A percentile compares a stretch with the other conserved stretches of the same genome.
phyloP scores from a whole-genome alignment of 202 grass and related monocot species.

The Digitaria exilis region DNA sequence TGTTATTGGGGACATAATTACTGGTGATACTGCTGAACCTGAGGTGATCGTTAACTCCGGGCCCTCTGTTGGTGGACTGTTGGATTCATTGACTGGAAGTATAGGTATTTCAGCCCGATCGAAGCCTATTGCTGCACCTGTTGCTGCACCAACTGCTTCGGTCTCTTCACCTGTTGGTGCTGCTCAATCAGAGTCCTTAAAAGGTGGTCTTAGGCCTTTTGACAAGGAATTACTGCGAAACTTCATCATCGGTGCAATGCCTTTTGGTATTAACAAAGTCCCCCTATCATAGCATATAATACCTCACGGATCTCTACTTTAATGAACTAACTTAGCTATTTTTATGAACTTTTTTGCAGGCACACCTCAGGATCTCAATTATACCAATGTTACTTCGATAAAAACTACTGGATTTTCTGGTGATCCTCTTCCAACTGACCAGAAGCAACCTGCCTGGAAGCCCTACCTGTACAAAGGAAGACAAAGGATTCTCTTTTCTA shows the following conservation, averaged over 20 bases:
- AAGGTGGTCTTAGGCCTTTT: slow-evolving; percentile 68
- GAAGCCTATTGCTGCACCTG: slow-evolving; percentile 69
- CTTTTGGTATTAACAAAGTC: slow-evolving; percentile 68
- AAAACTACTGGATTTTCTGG: slow-evolving; percentile 73
- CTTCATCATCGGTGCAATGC: slow-evolving; percentile 89
- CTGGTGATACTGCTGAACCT: slow-evolving; percentile 71
- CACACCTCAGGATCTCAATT: slow-evolving; percentile 91
- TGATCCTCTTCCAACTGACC: slow-evolving; percentile 68
- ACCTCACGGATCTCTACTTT: slow-evolving; percentile 8
- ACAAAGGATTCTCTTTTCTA: slow-evolving; percentile 76
- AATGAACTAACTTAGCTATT: slow-evolving; percentile 35
- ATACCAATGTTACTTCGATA: slow-evolving; percentile 71
- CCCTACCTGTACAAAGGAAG: slow-evolving; percentile 90
- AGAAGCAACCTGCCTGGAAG: slow-evolving; percentile 96
- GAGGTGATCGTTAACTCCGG: slow-evolving; percentile 73
- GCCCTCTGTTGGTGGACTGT: slow-evolving; percentile 79
- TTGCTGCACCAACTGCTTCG: slow-evolving; percentile 60
- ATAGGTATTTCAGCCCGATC: slow-evolving; percentile 83
- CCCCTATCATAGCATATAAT: slow-evolving; percentile 17
- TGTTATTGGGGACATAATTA: slow-evolving; percentile 83
- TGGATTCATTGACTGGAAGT: slow-evolving; percentile 95
- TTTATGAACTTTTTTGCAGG: slow-evolving; percentile 44
- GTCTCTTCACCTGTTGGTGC: slow-evolving; percentile 59
- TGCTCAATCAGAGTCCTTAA: slow-evolving; percentile 62
- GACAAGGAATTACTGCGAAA: slow-evolving; percentile 79